Evolutionary conservation across 768 basidiomycete genomes (phyloP), one percentile per base, ranked within the genome.

Genomic region (Boletus reticulatus): DNA sequence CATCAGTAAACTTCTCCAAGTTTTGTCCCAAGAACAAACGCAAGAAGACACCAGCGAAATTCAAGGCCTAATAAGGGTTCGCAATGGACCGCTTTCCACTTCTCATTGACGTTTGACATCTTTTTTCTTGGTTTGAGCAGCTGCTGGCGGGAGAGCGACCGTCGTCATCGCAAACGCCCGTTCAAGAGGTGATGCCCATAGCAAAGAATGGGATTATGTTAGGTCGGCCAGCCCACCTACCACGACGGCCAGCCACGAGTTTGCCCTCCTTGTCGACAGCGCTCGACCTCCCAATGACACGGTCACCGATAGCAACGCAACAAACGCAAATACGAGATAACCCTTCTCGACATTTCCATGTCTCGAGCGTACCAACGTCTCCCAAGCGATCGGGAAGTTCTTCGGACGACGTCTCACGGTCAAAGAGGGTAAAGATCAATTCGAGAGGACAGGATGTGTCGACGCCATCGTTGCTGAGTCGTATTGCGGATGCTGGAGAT

Each of bases 1-100:
- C 17, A 62, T 81, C 57, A 67, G 63, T 55, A 69, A 65, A 60
- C 64, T 64, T 57, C 44, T 44, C 20, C 67, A 72, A 64, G 59
- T 63, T 34, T 59, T 64, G 52, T 48, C 67, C 13, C 62, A 55
- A 62, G 56, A 61, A 43, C 58, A 62, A 46, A 54, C 56, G n/a
- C 61, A 58, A 62, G 67, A 67, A 44, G 61, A 55, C 16, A 53
- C 50, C 29, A 46, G 55, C 61, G 75, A 73, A 55, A 64, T 80
- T 36, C 72, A 76, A 68, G 67, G 67, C 53, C 74, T 81, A 57
- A 77, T 80, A 54, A 82, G 77, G 81, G 82, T 83, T 81, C 79
- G 81, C 78, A 77, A 63, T 74, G 76, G 76, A 67, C 75, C 65
- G 63, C 67, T 75, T 72, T 65, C 56, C 64, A 48, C 67, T 69